Evolutionary conservation across 257 asterid species (phyloP).

Genomic region (Mitragyna speciosa): DNA sequence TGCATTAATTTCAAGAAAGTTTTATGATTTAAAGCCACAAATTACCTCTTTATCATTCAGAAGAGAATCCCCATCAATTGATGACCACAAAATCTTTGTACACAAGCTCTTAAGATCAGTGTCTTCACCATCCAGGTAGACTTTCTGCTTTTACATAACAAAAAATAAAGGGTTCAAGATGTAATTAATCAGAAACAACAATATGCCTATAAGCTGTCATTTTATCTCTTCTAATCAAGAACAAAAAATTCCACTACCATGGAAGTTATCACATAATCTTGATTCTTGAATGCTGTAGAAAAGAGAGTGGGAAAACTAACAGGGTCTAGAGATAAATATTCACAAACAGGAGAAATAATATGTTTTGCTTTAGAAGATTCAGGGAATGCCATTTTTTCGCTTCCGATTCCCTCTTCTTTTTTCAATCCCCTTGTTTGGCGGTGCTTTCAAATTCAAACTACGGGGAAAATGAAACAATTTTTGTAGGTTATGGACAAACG

Average conservation of each 20-base stretch:
- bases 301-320: conserved; percentile 34
- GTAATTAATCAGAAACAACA: neutral
- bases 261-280: neutral
- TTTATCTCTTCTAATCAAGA: too few species aligned
- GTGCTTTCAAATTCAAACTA: neutral
- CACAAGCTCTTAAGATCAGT: conserved; percentile 51
- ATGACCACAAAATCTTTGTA: conserved; percentile 42
- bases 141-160: conserved; percentile 40
- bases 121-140: conserved; percentile 31
- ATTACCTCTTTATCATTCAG: conserved; percentile 51
- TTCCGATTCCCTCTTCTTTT: neutral
- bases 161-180: neutral
- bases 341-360: conserved; percentile 55
- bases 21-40: too few species aligned
- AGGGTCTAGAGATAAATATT: conserved; percentile 46
- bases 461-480: neutral
- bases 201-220: neutral
- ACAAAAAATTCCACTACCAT: neutral
- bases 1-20: too few species aligned
- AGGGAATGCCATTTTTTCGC: conserved; percentile 50
- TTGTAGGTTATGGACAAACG: conserved; percentile 22
- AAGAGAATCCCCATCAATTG: conserved; percentile 35
- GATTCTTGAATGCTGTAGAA: neutral
- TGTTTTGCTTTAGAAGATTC: conserved; percentile 37
- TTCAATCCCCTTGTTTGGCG: neutral